These are phyloP conservation scores for Chaetomiaceae sp. DNA, from an alignment of 2,329 filamentous ascomycete species.

Conservation along the genomic window DNA sequence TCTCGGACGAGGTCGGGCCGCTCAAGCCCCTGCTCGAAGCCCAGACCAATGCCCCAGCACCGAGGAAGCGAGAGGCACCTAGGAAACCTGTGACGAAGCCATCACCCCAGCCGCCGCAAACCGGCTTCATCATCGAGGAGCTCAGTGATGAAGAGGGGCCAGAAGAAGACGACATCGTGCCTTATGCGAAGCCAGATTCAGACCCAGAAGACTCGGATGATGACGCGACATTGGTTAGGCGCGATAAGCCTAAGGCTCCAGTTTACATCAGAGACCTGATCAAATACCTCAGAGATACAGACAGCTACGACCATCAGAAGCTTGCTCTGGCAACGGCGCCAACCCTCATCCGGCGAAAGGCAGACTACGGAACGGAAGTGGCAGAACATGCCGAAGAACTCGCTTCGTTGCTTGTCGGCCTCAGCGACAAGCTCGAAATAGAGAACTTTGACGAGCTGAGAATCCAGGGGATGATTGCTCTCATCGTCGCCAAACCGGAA, in stretches of 20 bases:
- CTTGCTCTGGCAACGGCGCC: conserved; percentile 75
- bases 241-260: conserved; percentile 77
- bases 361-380: conserved; percentile 83
- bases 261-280: conserved; percentile 90
- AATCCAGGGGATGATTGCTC: conserved; percentile 75
- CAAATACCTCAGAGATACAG: conserved; percentile 69
- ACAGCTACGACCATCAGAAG: conserved; percentile 79
- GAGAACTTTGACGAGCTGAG: conserved; percentile 71
- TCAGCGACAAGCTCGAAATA: conserved; percentile 82
- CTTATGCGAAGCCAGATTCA: conserved; percentile 81
- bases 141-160: conserved; percentile 50
- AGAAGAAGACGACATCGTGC: conserved; percentile 64
- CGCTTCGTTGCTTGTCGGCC: conserved; percentile 67
- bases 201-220: conserved; percentile 91
- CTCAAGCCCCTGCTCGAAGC: conserved; percentile 44
- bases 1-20: conserved; percentile 60
- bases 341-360: conserved; percentile 78
- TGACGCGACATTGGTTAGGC: conserved; percentile 79
- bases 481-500: conserved; percentile 70
- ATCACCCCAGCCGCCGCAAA: conserved; percentile 32
- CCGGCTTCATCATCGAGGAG: conserved; percentile 59
- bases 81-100: conserved; percentile 28
- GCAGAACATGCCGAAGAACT: conserved; percentile 79
- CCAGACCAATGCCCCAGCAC: conserved; percentile 15
- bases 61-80: conserved; percentile 15